These are phyloP conservation scores for Teratosphaeria gauchensis DNA, from an alignment of 2,329 filamentous ascomycete genomes.

Conservation along the genomic window DNA sequence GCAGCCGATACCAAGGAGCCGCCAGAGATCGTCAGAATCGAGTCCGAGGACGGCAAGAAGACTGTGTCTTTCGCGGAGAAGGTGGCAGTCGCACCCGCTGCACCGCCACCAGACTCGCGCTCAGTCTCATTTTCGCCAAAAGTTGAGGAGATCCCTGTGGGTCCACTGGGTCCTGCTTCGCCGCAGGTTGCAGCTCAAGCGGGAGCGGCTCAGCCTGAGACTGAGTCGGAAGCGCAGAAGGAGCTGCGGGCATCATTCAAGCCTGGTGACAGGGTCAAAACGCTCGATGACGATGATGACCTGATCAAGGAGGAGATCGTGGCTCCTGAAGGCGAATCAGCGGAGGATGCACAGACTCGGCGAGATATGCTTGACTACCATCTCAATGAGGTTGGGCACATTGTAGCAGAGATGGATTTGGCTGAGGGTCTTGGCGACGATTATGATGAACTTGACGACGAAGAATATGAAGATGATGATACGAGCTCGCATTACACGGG, in stretches of 20 bases:
- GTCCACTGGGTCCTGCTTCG: slow-evolving; percentile 5
- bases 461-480: slow-evolving; percentile 45
- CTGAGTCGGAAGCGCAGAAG: slow-evolving; percentile 14
- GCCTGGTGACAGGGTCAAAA: slow-evolving; percentile 32
- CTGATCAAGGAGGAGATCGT: slow-evolving; percentile 39
- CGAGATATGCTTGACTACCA: slow-evolving; percentile 87
- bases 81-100: slow-evolving; percentile 25
- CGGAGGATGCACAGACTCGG: slow-evolving; percentile 70
- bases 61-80: slow-evolving; percentile 27
- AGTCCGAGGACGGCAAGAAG: slow-evolving; percentile 25
- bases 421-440: slow-evolving; percentile 50
- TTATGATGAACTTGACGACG: slow-evolving; percentile 38
- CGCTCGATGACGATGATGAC: slow-evolving; percentile 35
- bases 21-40: slow-evolving; percentile 23
- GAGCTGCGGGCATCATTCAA: slow-evolving; percentile 22
- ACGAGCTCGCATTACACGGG: slow-evolving; percentile 13
- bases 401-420: slow-evolving; percentile 84
- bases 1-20: slow-evolving; percentile 48
- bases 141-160: slow-evolving; percentile 23
- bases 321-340: slow-evolving; percentile 63
- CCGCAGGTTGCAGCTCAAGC: slow-evolving; percentile 3
- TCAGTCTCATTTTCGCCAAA: slow-evolving; percentile 24
- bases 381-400: slow-evolving; percentile 75
- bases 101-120: slow-evolving; percentile 22
- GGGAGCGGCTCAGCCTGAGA: background rate